phyloP scores from a whole-genome alignment of 2,329 filamentous ascomycete species.

The Ceratocystis lukuohia region DNA sequence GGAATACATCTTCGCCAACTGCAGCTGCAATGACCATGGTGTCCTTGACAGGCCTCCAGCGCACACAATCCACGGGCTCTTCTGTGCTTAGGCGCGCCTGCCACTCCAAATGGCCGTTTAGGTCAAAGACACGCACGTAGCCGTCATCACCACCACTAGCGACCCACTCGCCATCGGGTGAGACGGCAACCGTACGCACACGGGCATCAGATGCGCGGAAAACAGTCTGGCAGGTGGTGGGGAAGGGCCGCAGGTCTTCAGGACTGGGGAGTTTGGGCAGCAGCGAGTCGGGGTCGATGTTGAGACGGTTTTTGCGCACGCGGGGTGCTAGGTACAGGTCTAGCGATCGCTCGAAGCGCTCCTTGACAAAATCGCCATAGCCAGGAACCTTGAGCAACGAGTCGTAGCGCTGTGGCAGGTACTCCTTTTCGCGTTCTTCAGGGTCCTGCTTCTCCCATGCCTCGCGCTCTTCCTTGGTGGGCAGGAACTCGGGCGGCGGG shows the following conservation, averaged over 20 bases:
- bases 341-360: slow-evolving; percentile 87
- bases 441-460: slow-evolving; percentile 76
- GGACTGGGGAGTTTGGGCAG: slow-evolving; percentile 87
- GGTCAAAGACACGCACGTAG: slow-evolving; percentile 78
- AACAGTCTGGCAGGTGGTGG: slow-evolving; percentile 73
- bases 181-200: slow-evolving; percentile 71
- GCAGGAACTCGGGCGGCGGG: slow-evolving; percentile 86
- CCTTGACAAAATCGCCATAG: slow-evolving; percentile 81
- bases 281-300: slow-evolving; percentile 88
- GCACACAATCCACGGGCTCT: slow-evolving; percentile 68
- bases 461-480: slow-evolving; percentile 68
- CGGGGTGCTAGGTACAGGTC: slow-evolving; percentile 91
- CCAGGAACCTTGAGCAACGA: slow-evolving; percentile 83
- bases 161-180: slow-evolving; percentile 72
- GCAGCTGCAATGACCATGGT: slow-evolving; percentile 71
- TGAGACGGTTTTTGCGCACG: slow-evolving; percentile 82
- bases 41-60: slow-evolving; percentile 78
- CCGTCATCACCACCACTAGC: slow-evolving; percentile 93
- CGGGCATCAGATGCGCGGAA: slow-evolving; percentile 82
- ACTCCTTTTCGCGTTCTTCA: slow-evolving; percentile 83
- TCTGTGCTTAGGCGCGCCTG: slow-evolving; percentile 64
- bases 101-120: slow-evolving; percentile 84
- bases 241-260: slow-evolving; percentile 88
- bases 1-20: slow-evolving; percentile 70
- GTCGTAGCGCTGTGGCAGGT: slow-evolving; percentile 67